Evolutionary conservation across 768 basidiomycete genomes (phyloP).

Genomic region (Mycena kentingensis): DNA sequence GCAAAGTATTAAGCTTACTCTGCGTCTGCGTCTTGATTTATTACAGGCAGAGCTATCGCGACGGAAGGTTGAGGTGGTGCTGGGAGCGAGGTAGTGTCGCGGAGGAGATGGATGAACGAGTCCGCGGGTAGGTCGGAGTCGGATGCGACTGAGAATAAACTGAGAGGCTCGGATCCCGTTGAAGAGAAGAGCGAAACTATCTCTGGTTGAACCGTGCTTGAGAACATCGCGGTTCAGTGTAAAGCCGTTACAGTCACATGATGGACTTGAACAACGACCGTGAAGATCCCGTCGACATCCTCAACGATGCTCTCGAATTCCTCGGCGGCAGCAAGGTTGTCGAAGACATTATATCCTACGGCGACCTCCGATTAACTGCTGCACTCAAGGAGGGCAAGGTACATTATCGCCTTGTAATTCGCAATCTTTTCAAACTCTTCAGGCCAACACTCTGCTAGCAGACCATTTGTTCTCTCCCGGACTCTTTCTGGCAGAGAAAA

Average conservation of each 20-base stretch:
- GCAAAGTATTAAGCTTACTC: conserved; percentile 27
- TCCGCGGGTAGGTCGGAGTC: conserved; percentile 59
- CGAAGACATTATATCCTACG: conserved; percentile 52
- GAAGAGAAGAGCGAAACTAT: conserved; percentile 78
- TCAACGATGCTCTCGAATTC: conserved; percentile 54
- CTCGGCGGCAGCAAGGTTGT: conserved; percentile 46
- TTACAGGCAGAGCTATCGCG: conserved; percentile 45
- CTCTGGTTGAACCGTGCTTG: conserved; percentile 58
- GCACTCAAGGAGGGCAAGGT: conserved; percentile 72
- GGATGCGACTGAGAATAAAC: conserved; percentile 49
- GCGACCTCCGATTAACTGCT: conserved; percentile 53
- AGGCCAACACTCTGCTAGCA: conserved; percentile 73
- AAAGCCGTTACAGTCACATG: background rate
- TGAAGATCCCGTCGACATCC: conserved; percentile 50
- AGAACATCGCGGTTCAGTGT: conserved; percentile 48
- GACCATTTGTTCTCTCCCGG: conserved; percentile 75
- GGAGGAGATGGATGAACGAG: conserved; percentile 65
- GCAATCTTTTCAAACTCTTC: conserved; percentile 11
- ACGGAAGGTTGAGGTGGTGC: conserved; percentile 47
- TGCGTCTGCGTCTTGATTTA: conserved; percentile 31
- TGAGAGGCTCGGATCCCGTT: conserved; percentile 61
- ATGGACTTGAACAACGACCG: too few species aligned
- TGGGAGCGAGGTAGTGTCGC: conserved; percentile 58
- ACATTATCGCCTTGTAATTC: conserved; percentile 25
- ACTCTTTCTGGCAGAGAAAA: conserved; percentile 63